phyloP scores from a whole-genome alignment of 768 basidiomycete genomes.

The Tephrocybe sp. region DNA sequence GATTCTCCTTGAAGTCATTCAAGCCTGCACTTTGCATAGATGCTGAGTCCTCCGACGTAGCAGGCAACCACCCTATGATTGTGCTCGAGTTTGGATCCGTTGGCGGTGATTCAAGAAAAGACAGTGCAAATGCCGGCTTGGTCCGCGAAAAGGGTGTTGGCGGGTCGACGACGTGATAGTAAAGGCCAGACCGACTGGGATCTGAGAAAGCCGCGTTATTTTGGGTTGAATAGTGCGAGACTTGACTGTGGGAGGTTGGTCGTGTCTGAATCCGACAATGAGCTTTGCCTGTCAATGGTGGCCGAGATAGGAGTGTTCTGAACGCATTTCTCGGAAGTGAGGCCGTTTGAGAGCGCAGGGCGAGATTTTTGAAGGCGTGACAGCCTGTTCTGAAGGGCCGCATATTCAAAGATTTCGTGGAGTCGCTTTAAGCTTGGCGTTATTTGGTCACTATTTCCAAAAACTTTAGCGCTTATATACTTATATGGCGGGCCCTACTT shows the following conservation, averaged over 20 bases:
- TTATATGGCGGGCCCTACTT: too few relatives aligned
- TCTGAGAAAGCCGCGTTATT: conserved; percentile 32
- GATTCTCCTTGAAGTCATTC: conserved; percentile 72
- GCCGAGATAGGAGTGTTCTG: too few relatives aligned
- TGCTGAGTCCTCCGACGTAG: conserved; percentile 30
- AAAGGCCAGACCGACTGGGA: conserved; percentile 63
- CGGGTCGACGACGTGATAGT: conserved; percentile 63
- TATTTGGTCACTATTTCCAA: too few relatives aligned
- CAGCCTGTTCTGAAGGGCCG: too few relatives aligned
- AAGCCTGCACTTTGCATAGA: conserved; percentile 49
- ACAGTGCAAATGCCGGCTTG: conserved; percentile 60
- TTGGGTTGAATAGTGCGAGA: conserved; percentile 3
- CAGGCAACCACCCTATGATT: conserved; percentile 74
- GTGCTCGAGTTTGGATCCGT: conserved; percentile 44
- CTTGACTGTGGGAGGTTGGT: not conserved
- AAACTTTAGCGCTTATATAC: too few relatives aligned
- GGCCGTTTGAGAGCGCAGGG: too few relatives aligned
- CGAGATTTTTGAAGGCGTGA: too few relatives aligned
- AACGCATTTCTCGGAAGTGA: too few relatives aligned
- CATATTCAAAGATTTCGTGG: too few relatives aligned
- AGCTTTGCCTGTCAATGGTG: too few relatives aligned
- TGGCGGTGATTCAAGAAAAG: conserved; percentile 55
- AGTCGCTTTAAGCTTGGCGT: too few relatives aligned
- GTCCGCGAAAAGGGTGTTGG: conserved; percentile 47
- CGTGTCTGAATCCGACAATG: too few relatives aligned